Evolutionary conservation across 192 early-diverging fungal genomes (phyloP).

Genomic region (Dissophora ornata): DNA sequence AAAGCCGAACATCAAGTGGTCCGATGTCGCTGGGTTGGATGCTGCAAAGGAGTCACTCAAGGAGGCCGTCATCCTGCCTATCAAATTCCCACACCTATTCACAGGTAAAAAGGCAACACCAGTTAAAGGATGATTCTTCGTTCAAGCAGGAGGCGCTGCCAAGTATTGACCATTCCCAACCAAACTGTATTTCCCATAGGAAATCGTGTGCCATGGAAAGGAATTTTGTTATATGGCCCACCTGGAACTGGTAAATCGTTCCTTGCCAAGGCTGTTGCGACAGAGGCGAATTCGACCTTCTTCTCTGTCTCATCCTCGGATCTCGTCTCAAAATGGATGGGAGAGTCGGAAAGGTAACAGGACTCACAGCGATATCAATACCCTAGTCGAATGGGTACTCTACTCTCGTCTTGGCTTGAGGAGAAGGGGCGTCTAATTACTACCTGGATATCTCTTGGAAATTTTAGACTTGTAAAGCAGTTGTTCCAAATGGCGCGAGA

Average conservation of each 20-base stretch:
- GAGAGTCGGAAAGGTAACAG: slow-evolving; percentile 89
- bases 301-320: slow-evolving; percentile 98
- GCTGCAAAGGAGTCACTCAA: slow-evolving; percentile 96
- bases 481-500: slow-evolving; percentile 95
- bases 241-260: slow-evolving; percentile 99
- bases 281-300: slow-evolving; percentile 96
- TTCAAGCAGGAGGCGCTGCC: too few relatives aligned
- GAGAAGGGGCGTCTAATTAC: too few relatives aligned
- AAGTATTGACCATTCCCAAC: too few relatives aligned
- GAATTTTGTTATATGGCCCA: slow-evolving; percentile 96
- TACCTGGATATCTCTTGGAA: too few relatives aligned
- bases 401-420: too few relatives aligned
- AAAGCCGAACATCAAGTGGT: slow-evolving; percentile 97
- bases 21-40: slow-evolving; percentile 96
- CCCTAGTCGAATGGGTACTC: too few relatives aligned
- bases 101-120: too few relatives aligned
- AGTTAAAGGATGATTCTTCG: too few relatives aligned
- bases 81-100: slow-evolving; percentile 97
- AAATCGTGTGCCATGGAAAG: slow-evolving; percentile 96
- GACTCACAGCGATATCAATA: too few relatives aligned
- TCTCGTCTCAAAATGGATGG: slow-evolving; percentile 99
- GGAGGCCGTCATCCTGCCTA: slow-evolving; percentile 98
- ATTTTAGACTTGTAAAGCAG: slow-evolving; percentile 85
- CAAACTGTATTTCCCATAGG: slow-evolving; percentile 49
- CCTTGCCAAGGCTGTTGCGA: slow-evolving; percentile 97